These are phyloP conservation scores for Fraxinus anomala DNA, from an alignment of 257 asterid species.

Conservation along the genomic window DNA sequence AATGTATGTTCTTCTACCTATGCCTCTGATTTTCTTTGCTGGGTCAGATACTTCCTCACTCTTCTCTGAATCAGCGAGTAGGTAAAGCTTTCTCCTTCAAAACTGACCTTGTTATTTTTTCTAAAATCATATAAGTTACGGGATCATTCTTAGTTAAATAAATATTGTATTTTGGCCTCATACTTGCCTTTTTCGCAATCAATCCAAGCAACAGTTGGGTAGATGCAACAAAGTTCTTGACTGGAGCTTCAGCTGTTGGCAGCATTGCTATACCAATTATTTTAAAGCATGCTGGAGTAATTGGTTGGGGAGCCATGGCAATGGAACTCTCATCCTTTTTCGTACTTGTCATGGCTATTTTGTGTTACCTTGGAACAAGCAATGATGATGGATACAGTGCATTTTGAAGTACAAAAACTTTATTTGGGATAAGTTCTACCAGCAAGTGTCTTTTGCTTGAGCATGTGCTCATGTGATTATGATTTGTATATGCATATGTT, in stretches of 20 bases:
- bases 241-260: constrained; percentile 86
- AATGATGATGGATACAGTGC: constrained; percentile 62
- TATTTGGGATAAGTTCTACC: background rate
- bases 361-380: constrained; percentile 59
- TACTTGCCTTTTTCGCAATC: constrained; percentile 8
- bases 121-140: background rate
- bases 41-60: constrained; percentile 70
- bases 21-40: constrained; percentile 88
- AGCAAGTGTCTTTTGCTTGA: background rate
- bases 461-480: background rate
- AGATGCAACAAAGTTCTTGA: constrained; percentile 78
- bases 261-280: constrained; percentile 87
- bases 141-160: background rate
- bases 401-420: constrained; percentile 38
- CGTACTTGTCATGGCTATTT: constrained; percentile 55
- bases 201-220: constrained; percentile 62
- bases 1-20: constrained; percentile 84
- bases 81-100: constrained; percentile 46
- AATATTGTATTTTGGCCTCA: constrained; percentile 23
- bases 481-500: background rate
- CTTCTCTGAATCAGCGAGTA: constrained; percentile 60
- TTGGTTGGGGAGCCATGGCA: constrained; percentile 92
- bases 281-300: constrained; percentile 86
- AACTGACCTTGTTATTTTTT: background rate
- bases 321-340: constrained; percentile 89